These are phyloP conservation scores for Saccharum hybrid DNA, from an alignment of 202 grass and related monocot genomes.

Conservation along the genomic window DNA sequence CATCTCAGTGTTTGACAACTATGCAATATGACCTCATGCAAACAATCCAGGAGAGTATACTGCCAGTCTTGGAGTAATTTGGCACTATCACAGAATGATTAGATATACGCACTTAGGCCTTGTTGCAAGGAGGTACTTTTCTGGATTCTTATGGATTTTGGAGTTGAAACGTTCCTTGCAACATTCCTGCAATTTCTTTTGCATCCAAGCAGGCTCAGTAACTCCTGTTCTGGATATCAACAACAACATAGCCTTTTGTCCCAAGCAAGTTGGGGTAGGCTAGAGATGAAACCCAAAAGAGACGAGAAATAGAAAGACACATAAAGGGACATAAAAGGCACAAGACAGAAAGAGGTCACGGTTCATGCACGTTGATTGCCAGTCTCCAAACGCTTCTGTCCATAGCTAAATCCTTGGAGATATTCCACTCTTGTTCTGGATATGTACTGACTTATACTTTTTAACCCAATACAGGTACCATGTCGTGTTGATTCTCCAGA, in stretches of 20 bases:
- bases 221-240: neutral
- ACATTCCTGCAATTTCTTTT: neutral
- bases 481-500: slow-evolving; percentile 82
- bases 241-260: too few relatives aligned
- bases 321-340: too few relatives aligned
- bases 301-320: too few relatives aligned
- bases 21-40: neutral
- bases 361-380: too few relatives aligned
- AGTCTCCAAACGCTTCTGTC: too few relatives aligned
- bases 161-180: neutral
- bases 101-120: neutral
- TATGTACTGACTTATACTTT: slow-evolving; percentile 4
- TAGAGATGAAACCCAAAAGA: too few relatives aligned
- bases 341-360: too few relatives aligned
- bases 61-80: neutral
- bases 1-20: neutral
- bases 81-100: slow-evolving; percentile 5
- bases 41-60: neutral
- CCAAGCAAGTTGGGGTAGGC: too few relatives aligned
- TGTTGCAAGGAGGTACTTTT: neutral
- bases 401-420: too few relatives aligned
- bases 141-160: neutral
- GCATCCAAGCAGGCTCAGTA: neutral
- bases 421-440: too few relatives aligned
- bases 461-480: slow-evolving; percentile 59